phyloP scores from a whole-genome alignment of 345 rosid genomes.

The Gossypium thurberi region DNA sequence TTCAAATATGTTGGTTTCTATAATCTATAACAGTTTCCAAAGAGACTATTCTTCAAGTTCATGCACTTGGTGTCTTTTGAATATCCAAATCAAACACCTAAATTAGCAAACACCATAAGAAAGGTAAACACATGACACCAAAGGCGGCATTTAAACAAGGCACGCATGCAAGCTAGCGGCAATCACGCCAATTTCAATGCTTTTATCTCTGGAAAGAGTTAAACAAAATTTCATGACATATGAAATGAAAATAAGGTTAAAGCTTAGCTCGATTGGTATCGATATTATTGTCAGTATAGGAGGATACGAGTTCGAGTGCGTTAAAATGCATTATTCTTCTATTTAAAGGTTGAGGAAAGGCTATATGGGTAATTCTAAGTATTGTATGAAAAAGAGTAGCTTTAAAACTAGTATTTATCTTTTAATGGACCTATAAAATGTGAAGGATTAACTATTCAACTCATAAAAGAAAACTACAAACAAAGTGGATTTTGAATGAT shows the following conservation, averaged over 20 bases:
- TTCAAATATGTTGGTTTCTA: background rate
- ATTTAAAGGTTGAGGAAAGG: too few relatives aligned
- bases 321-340: too few relatives aligned
- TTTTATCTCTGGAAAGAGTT: background rate
- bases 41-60: background rate
- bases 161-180: constrained; percentile 2
- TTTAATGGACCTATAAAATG: too few relatives aligned
- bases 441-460: too few relatives aligned
- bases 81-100: background rate
- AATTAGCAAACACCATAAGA: background rate
- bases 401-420: too few relatives aligned
- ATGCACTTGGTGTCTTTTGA: constrained; percentile 2
- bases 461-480: too few relatives aligned
- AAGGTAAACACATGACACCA: background rate
- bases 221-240: background rate
- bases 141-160: background rate
- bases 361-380: too few relatives aligned
- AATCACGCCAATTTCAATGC: constrained; percentile 20
- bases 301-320: fast-evolving
- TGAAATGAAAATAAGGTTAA: background rate
- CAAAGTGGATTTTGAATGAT: too few relatives aligned
- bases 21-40: background rate
- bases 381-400: too few relatives aligned
- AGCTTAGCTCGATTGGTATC: too few relatives aligned
- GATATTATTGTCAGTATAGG: too few relatives aligned